Percentiles rank a stretch among this genome's conserved stretches.
These are phyloP conservation scores for Arachis monticola DNA, from an alignment of 331 rosid species.

Conservation along the genomic window DNA sequence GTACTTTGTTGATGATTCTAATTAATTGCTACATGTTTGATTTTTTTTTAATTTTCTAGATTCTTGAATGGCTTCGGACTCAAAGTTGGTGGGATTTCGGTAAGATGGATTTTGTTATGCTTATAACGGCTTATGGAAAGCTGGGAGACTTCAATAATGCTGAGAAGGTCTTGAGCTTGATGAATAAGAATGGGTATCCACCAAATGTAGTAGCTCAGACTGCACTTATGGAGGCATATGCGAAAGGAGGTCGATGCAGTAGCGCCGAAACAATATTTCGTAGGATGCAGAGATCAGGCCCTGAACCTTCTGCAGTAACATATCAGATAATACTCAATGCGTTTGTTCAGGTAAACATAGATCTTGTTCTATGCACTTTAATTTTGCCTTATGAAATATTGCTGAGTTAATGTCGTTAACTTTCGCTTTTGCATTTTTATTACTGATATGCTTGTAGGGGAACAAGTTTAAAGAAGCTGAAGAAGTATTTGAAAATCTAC, in stretches of 20 bases:
- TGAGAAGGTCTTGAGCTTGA: constrained; percentile 66
- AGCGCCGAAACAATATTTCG: constrained; percentile 93
- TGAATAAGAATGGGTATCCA: constrained; percentile 74
- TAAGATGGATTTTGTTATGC: constrained; percentile 90
- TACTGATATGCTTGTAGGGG: constrained; percentile 57
- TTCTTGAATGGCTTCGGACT: constrained; percentile 84
- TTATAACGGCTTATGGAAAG: constrained; percentile 93
- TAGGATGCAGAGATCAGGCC: constrained; percentile 85
- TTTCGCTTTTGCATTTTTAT: constrained; percentile 36
- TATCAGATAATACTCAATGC: constrained; percentile 85
- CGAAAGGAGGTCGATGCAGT: constrained; percentile 71
- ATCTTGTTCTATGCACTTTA: neutral
- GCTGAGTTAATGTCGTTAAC: constrained; percentile 19
- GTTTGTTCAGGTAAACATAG: constrained; percentile 69
- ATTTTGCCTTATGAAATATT: constrained; percentile 5
- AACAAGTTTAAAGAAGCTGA: constrained; percentile 85
- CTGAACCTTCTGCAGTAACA: constrained; percentile 88
- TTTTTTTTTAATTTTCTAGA: constrained; percentile 49
- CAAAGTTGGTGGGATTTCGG: constrained; percentile 94
- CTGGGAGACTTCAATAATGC: constrained; percentile 78
- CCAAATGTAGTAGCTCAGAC: constrained; percentile 85
- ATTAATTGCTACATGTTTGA: constrained; percentile 18
- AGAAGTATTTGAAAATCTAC: constrained; percentile 71
- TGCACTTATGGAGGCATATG: constrained; percentile 98
- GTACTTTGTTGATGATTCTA: constrained; percentile 22